phyloP scores from a whole-genome alignment of 305 asterid genomes.

The Fraxinus velutina region DNA sequence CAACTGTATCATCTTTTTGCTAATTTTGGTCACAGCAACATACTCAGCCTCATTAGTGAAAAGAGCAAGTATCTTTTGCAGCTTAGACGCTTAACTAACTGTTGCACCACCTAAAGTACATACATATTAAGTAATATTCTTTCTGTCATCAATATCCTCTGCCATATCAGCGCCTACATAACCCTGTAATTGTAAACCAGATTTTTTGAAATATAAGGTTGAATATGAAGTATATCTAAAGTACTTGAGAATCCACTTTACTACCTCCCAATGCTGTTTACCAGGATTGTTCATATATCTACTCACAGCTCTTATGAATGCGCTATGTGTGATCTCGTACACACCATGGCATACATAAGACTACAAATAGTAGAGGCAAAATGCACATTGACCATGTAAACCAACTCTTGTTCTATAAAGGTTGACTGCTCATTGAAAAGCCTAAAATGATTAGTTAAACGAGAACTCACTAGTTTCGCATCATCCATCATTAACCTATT shows the following conservation, averaged over 20 bases:
- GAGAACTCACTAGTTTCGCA: not conserved
- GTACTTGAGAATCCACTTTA: not conserved
- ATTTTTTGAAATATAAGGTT: not conserved
- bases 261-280: not conserved
- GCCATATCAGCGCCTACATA: too few species aligned
- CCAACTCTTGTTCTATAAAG: not conserved
- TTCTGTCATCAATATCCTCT: too few species aligned
- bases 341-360: not conserved
- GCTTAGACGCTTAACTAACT: not conserved
- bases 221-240: not conserved
- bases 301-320: not conserved
- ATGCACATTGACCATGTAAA: not conserved
- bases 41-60: not conserved
- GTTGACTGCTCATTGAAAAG: not conserved
- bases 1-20: too few species aligned
- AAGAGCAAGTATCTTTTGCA: too few species aligned
- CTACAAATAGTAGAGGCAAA: not conserved
- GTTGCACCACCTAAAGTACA: not conserved
- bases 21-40: too few species aligned
- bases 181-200: too few species aligned
- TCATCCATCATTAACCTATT: not conserved
- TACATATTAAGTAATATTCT: not conserved
- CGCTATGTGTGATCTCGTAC: not conserved
- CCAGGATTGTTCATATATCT: not conserved
- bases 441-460: not conserved